Evolutionary conservation across 257 asterid genomes (phyloP).

Genomic region (Capsicum chinense): DNA sequence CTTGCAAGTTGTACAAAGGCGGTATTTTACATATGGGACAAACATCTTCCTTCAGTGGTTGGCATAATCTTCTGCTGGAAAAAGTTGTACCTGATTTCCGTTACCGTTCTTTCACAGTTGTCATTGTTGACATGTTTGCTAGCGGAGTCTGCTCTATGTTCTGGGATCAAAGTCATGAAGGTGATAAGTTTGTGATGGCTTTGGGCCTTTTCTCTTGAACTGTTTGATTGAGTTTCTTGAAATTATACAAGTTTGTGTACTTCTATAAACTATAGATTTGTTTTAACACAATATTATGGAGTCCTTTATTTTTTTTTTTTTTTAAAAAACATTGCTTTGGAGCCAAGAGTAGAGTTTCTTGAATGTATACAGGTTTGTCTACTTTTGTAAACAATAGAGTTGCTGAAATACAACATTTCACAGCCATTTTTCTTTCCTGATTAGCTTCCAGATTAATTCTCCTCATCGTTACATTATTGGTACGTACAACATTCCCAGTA

Average conservation of each 20-base stretch:
- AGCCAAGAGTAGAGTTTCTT: not conserved
- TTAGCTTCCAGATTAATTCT: slow-evolving; percentile 1
- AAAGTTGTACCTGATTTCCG: not conserved
- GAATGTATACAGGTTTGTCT: not conserved
- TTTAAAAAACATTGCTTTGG: not conserved
- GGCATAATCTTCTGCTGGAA: not conserved
- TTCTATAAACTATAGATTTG: not conserved
- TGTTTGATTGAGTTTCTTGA: not conserved
- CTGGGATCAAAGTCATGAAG: not conserved
- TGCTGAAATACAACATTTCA: not conserved
- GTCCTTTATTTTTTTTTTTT: too few relatives aligned
- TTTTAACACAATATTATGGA: not conserved
- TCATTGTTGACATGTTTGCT: slow-evolving; percentile 2
- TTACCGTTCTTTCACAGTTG: not conserved
- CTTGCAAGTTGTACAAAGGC: slow-evolving; percentile 9
- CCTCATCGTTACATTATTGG: not conserved
- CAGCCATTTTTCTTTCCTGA: not conserved
- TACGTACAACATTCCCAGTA: not conserved
- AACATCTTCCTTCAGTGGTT: not conserved
- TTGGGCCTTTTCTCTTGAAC: not conserved
- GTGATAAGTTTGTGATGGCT: not conserved
- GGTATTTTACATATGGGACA: not conserved
- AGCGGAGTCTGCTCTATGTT: not conserved
- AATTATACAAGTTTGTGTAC: not conserved
- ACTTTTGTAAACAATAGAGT: not conserved